A percentile compares a stretch with the other conserved stretches of the same genome.
phyloP scores from a whole-genome alignment of 306 rosid species.

The Nissolia schottii region DNA sequence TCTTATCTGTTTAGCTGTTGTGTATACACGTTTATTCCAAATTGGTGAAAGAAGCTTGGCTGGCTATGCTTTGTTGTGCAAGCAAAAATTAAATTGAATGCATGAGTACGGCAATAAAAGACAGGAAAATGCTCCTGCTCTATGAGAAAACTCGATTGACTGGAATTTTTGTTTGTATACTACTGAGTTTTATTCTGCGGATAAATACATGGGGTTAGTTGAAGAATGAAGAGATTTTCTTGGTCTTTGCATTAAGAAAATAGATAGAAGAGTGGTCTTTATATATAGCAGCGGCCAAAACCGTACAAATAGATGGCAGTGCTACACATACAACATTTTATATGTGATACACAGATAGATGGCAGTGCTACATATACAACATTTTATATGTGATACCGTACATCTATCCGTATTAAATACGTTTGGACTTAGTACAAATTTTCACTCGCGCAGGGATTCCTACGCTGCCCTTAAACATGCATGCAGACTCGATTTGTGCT shows the following conservation, averaged over 20 bases:
- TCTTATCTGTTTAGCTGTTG: neutral
- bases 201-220: neutral
- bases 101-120: neutral
- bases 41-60: conserved; percentile 7
- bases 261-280: neutral
- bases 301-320: too few species aligned
- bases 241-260: neutral
- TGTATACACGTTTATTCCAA: neutral
- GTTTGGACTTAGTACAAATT: too few species aligned
- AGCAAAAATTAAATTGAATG: neutral
- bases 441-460: too few species aligned
- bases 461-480: too few species aligned
- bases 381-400: too few species aligned
- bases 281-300: conserved; percentile 1
- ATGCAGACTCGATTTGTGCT: too few species aligned
- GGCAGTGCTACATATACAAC: too few species aligned
- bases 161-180: conserved; percentile 6
- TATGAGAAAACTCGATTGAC: neutral
- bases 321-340: too few species aligned
- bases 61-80: neutral
- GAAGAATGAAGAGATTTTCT: neutral
- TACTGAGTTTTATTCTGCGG: neutral
- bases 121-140: neutral
- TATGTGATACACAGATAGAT: too few species aligned
- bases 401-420: too few species aligned